Percentiles rank a stretch among this genome's conserved stretches.
Conservation (phyloP, 768 basidiomycete genomes). For the Zangia roseola region DNA sequence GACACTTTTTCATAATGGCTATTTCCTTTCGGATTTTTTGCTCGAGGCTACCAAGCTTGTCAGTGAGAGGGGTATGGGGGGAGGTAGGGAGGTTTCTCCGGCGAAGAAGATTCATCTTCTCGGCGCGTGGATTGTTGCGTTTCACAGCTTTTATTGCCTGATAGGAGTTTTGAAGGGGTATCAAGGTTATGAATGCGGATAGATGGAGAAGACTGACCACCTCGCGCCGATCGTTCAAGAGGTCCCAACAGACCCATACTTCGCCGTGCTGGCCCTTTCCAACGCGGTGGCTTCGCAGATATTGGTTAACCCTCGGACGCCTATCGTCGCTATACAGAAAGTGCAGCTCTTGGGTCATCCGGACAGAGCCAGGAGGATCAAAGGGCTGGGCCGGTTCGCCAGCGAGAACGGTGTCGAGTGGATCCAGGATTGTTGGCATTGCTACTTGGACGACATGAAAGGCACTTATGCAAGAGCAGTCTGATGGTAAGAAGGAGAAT, state of each 20-base stretch:
- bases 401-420: conserved; percentile 31
- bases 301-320: conserved; percentile 77
- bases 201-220: conserved; percentile 35
- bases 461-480: conserved; percentile 4
- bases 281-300: conserved; percentile 70
- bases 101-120: conserved; percentile 56
- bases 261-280: conserved; percentile 91
- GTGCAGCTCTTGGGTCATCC: conserved; percentile 47
- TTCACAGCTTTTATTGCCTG: conserved; percentile 82
- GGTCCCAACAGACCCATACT: conserved; percentile 73
- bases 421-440: conserved; percentile 24
- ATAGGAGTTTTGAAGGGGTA: conserved; percentile 5
- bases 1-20: conserved; percentile 97
- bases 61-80: conserved; percentile 56
- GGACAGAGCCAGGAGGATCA: conserved; percentile 45
- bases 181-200: conserved; percentile 3
- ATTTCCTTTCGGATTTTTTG: conserved; percentile 90
- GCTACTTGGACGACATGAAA: conserved; percentile 30
- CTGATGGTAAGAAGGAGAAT: conserved; percentile 5
- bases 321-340: conserved; percentile 39
- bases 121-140: conserved; percentile 68
- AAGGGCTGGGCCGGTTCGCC: conserved; percentile 36
- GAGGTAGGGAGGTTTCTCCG: conserved; percentile 44
- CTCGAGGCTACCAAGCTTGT: conserved; percentile 70
- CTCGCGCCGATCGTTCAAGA: conserved; percentile 46